Conservation (phyloP, 108 stramenopile species). For the Chaetoceros tenuissimus region DNA sequence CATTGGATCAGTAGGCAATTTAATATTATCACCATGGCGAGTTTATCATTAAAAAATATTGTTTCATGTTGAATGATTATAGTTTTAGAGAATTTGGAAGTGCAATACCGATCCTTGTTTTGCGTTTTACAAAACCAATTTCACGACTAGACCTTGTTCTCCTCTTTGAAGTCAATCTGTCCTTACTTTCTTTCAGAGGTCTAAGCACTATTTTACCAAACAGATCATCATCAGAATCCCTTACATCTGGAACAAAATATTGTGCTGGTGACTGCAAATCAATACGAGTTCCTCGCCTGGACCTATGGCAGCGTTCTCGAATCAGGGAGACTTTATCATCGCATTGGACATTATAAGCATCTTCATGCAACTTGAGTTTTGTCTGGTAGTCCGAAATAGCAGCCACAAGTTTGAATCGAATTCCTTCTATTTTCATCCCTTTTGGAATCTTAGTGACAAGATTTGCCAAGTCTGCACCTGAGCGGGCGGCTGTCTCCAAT, state of each 20-base stretch:
- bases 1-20: too few relatives aligned
- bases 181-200: background rate
- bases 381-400: slow-evolving; percentile 76
- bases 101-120: background rate
- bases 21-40: too few relatives aligned
- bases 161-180: background rate
- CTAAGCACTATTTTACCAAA: background rate
- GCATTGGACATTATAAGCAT: slow-evolving; percentile 24
- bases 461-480: slow-evolving; percentile 61
- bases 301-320: slow-evolving; percentile 54
- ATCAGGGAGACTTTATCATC: slow-evolving; percentile 51
- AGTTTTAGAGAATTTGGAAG: background rate
- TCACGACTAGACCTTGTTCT: background rate
- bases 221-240: background rate
- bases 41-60: too few relatives aligned
- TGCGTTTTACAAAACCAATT: background rate
- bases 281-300: slow-evolving; percentile 40
- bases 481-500: slow-evolving; percentile 67
- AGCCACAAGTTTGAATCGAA: slow-evolving; percentile 64
- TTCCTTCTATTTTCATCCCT: slow-evolving; percentile 74
- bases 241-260: background rate
- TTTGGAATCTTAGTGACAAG: slow-evolving; percentile 59
- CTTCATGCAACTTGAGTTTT: slow-evolving; percentile 65
- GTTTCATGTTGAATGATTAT: background rate
- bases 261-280: background rate